Percentiles rank a stretch among this genome's conserved stretches.
These are phyloP conservation scores for Aureococcus anophagefferens DNA, from an alignment of 108 stramenopile genomes.

Conservation along the genomic window DNA sequence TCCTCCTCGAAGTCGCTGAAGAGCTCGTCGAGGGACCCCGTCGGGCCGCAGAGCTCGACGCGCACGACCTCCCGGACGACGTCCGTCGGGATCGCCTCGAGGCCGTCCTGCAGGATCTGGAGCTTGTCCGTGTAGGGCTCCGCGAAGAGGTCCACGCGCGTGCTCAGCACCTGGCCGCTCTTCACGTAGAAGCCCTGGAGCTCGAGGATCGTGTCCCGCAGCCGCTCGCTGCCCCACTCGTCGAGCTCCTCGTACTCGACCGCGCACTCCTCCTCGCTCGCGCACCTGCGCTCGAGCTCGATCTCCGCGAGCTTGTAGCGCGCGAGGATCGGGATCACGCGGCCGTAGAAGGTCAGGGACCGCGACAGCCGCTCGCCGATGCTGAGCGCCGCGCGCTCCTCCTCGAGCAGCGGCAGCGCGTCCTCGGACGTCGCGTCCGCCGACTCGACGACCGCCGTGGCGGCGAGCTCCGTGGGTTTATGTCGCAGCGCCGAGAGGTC, in stretches of 20 bases:
- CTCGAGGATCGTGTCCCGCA: constrained; percentile 48
- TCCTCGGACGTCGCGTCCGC: no score
- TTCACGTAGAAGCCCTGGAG: constrained; percentile 85
- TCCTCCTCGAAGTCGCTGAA: constrained; percentile 63
- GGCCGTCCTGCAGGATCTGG: constrained; percentile 61
- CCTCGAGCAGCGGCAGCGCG: no score
- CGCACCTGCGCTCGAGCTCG: not conserved
- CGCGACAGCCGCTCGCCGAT: not conserved
- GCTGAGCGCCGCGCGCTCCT: not conserved
- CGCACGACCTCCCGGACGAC: constrained; percentile 44
- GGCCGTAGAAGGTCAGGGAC: constrained; percentile 4
- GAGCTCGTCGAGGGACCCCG: constrained; percentile 48
- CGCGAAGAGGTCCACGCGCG: constrained; percentile 44
- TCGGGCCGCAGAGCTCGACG: constrained; percentile 38
- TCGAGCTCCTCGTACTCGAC: not conserved
- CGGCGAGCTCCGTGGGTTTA: no score
- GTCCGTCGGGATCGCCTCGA: constrained; percentile 61
- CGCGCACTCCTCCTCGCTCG: not conserved
- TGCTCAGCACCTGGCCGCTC: constrained; percentile 73
- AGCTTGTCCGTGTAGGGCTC: constrained; percentile 56
- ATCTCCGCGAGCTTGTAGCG: constrained; percentile 7
- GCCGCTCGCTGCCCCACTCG: constrained; percentile 23
- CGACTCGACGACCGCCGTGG: no score
- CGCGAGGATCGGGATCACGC: constrained; percentile 1
- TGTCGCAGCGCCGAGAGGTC: no score